A percentile compares a stretch with the other conserved stretches of the same genome.
Conservation (phyloP, 2,329 filamentous ascomycete species). For the Sphaerostilbella broomeana region DNA sequence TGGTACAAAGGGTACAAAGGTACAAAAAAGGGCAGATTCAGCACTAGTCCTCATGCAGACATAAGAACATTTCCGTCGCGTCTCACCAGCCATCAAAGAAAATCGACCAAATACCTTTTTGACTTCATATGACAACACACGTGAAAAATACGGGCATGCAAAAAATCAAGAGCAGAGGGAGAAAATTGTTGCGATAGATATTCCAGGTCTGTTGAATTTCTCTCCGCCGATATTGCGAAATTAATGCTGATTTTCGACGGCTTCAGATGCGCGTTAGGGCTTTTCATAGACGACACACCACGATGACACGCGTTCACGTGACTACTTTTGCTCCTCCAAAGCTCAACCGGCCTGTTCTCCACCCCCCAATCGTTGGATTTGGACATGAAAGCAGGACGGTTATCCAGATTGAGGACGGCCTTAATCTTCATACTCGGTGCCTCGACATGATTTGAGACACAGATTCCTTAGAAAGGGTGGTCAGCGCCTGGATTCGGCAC, state of each 20-base stretch:
- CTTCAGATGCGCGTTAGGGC: constrained; percentile 7
- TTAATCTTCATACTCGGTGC: not conserved
- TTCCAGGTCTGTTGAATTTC: not conserved
- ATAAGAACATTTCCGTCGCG: constrained; percentile 11
- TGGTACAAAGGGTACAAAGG: not conserved
- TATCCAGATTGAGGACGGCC: not conserved
- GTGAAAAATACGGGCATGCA: not conserved
- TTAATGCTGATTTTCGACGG: not conserved
- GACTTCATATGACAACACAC: constrained; percentile 3
- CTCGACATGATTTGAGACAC: not conserved
- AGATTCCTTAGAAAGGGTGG: not conserved
- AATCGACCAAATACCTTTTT: constrained; percentile 5
- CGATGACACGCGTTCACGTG: constrained; percentile 12
- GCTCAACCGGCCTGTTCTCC: constrained; percentile 1
- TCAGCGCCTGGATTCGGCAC: not conserved
- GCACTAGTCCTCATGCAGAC: constrained; percentile 13
- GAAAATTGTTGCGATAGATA: not conserved
- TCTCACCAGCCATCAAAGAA: constrained; percentile 12
- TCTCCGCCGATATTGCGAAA: not conserved
- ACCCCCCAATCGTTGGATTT: too few relatives aligned
- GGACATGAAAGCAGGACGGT: not conserved
- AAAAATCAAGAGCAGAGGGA: too few relatives aligned
- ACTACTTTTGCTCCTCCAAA: not conserved
- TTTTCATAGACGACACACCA: constrained; percentile 7
- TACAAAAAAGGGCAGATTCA: too few relatives aligned